phyloP scores from a whole-genome alignment of 1,139 yeast species.

The Lodderomyces pseudojiufengensis region DNA sequence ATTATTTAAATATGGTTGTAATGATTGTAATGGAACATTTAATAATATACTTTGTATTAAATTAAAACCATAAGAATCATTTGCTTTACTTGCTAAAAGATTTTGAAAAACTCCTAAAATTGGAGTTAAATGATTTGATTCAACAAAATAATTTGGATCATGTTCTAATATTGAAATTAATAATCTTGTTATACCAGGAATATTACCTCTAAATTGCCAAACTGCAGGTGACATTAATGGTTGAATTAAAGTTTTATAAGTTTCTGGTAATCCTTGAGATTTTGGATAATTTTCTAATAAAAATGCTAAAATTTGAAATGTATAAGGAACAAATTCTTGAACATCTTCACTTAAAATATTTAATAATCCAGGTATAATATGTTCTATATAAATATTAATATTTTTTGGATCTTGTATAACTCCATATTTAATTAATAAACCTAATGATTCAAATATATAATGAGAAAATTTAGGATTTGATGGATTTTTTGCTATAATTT shows the following conservation, averaged over 20 bases:
- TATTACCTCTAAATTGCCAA: conserved; percentile 92
- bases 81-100: conserved; percentile 75
- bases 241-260: conserved; percentile 62
- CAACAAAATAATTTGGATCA: conserved; percentile 52
- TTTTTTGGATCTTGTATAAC: conserved; percentile 14
- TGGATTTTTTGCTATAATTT: conserved; percentile 79
- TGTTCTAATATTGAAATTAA: conserved; percentile 66
- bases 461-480: conserved; percentile 94
- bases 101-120: conserved; percentile 96
- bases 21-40: conserved; percentile 46
- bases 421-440: conserved; percentile 64
- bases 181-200: conserved; percentile 86
- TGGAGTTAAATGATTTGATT: conserved; percentile 53
- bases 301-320: conserved; percentile 81
- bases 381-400: conserved; percentile 46
- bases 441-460: conserved; percentile 84
- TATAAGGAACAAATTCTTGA: conserved; percentile 91
- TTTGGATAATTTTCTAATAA: conserved; percentile 63
- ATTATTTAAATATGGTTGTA: conserved; percentile 62
- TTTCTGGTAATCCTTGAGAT: conserved; percentile 50
- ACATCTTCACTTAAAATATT: conserved; percentile 75
- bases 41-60: conserved; percentile 67
- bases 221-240: conserved; percentile 85
- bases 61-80: conserved; percentile 83
- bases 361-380: conserved; percentile 65